Conservation (phyloP, 352 stramenopile species). For the Aphanomyces astaci region DNA sequence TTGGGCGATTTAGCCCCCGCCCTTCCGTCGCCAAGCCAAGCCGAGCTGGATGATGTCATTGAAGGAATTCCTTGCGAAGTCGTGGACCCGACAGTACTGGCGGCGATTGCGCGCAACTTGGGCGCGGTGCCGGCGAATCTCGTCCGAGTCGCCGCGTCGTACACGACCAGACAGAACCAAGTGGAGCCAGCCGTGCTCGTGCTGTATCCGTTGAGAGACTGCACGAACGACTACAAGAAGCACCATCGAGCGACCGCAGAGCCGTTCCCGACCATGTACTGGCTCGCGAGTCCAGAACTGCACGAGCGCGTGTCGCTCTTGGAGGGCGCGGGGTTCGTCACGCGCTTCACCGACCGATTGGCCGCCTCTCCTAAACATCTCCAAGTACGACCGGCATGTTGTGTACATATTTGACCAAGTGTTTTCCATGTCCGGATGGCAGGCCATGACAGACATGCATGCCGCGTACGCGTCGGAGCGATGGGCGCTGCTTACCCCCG, state of each 20-base stretch:
- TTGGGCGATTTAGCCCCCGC: background rate
- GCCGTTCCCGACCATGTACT: conserved; percentile 64
- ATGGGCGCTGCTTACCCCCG: conserved; percentile 40
- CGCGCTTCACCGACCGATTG: conserved; percentile 37
- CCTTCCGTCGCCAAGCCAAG: background rate
- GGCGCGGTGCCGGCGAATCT: conserved; percentile 50
- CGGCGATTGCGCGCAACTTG: conserved; percentile 37
- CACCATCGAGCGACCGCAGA: conserved; percentile 46
- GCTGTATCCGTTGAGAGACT: conserved; percentile 51
- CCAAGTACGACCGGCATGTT: conserved; percentile 25
- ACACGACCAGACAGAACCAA: conserved; percentile 15
- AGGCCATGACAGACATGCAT: conserved; percentile 44
- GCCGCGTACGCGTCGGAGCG: conserved; percentile 39
- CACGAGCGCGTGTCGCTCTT: conserved; percentile 46
- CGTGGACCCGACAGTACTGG: conserved; percentile 25
- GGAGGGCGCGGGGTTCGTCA: conserved; percentile 43
- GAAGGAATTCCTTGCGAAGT: conserved; percentile 39
- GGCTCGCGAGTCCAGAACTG: conserved; percentile 39
- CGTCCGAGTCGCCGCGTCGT: conserved; percentile 34
- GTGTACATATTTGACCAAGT: background rate
- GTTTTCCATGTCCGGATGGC: background rate
- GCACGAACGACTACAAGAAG: conserved; percentile 50
- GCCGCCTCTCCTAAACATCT: conserved; percentile 29
- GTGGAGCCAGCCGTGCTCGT: conserved; percentile 34
- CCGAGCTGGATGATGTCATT: background rate